Conservation (phyloP, 1,284 basidiomycete species). For the Apiotrichum siamense region DNA sequence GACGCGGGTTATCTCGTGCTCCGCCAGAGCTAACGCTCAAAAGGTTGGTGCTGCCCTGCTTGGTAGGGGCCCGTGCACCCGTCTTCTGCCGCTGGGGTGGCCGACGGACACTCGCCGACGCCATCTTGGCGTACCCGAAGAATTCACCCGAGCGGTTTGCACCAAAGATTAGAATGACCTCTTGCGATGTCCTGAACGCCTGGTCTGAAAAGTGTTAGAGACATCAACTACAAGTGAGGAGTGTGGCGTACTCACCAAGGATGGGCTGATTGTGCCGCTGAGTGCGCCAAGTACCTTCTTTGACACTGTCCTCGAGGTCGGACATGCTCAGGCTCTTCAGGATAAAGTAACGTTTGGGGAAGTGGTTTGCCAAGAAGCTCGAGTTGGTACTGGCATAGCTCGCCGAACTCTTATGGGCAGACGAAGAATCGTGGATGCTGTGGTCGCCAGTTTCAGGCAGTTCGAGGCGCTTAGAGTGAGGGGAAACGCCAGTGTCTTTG, state of each 20-base stretch:
- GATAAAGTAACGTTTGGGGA: conserved; percentile 85
- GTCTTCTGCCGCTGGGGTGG: conserved; percentile 10
- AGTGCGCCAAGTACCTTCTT: conserved; percentile 79
- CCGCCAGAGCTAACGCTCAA: background rate
- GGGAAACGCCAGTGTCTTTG: conserved; percentile 17
- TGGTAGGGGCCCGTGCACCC: background rate
- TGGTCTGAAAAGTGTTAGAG: conserved; percentile 55
- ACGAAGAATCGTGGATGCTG: conserved; percentile 5
- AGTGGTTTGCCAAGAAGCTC: conserved; percentile 60
- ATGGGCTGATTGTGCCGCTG: conserved; percentile 88
- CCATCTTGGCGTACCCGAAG: conserved; percentile 72
- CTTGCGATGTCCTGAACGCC: conserved; percentile 77
- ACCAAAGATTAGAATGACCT: conserved; percentile 82
- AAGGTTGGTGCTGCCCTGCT: conserved; percentile 4
- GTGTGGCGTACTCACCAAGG: conserved; percentile 44
- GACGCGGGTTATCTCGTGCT: background rate
- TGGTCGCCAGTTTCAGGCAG: conserved; percentile 16
- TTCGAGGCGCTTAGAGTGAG: conserved; percentile 29
- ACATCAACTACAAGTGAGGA: background rate
- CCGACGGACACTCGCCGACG: conserved; percentile 30
- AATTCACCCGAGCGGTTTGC: conserved; percentile 78
- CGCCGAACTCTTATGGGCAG: conserved; percentile 49
- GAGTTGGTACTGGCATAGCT: conserved; percentile 54
- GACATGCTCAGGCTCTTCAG: conserved; percentile 78
- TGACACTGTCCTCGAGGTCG: conserved; percentile 78